These are phyloP conservation scores for Mycosarcoma maydis DNA, from an alignment of 1,284 basidiomycete species.

Conservation along the genomic window DNA sequence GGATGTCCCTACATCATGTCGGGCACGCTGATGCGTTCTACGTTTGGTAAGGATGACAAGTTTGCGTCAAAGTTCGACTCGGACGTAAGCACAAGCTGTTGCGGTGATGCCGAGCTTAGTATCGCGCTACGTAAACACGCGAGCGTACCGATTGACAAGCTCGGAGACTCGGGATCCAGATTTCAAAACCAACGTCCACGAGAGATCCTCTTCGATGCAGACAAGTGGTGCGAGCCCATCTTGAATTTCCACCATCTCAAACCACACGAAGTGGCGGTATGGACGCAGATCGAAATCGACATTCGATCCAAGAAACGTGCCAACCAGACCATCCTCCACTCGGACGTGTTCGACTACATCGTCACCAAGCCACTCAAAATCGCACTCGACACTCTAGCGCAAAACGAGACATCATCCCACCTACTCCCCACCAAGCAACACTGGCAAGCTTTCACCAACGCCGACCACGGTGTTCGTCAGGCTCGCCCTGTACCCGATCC, in stretches of 20 bases:
- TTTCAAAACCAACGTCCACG: constrained; percentile 19
- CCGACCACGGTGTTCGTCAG: constrained; percentile 6
- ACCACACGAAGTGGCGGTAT: constrained; percentile 7
- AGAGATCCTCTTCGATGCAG: constrained; percentile 18
- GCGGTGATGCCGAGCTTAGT: constrained; percentile 39
- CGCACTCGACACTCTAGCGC: background rate
- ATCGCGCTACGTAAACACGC: constrained; percentile 25
- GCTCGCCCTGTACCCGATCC: background rate
- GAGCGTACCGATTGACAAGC: constrained; percentile 4
- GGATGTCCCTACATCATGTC: constrained; percentile 36
- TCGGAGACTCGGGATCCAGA: constrained; percentile 12
- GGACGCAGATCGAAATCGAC: constrained; percentile 5
- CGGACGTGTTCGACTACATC: constrained; percentile 22
- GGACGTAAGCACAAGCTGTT: constrained; percentile 19
- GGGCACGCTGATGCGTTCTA: constrained; percentile 28
- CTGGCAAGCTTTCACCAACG: constrained; percentile 5
- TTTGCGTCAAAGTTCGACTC: constrained; percentile 28
- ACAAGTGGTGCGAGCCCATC: constrained; percentile 30
- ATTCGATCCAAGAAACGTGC: constrained; percentile 1
- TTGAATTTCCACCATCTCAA: constrained; percentile 35
- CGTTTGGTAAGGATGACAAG: constrained; percentile 14
- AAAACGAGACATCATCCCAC: background rate
- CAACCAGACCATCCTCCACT: constrained; percentile 18
- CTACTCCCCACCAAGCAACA: background rate
- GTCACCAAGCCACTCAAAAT: constrained; percentile 3